These are phyloP conservation scores for Phytophthora lateralis DNA, from an alignment of 352 stramenopile genomes.

Conservation along the genomic window DNA sequence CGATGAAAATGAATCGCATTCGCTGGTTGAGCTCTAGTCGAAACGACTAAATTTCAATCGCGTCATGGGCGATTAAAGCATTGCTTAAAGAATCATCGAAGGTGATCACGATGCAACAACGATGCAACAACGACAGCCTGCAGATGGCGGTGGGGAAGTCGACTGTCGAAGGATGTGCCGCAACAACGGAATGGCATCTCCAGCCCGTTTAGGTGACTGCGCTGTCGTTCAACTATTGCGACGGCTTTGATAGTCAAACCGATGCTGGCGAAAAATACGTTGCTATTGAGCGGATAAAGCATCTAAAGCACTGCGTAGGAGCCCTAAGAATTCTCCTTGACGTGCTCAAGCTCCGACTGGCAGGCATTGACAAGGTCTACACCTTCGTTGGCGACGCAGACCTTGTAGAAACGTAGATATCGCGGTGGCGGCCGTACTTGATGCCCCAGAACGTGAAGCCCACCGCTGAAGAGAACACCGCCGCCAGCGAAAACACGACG, in stretches of 20 bases:
- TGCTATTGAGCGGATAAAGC: background rate
- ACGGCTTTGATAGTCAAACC: background rate
- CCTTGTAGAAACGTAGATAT: conserved; percentile 34
- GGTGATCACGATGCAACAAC: conserved; percentile 23
- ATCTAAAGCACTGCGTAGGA: background rate
- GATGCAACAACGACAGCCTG: background rate
- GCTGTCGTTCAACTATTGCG: background rate
- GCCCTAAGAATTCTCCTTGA: background rate
- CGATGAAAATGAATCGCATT: background rate
- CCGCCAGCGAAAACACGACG: conserved; percentile 55
- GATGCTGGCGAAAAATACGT: background rate
- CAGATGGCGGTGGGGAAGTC: conserved; percentile 15
- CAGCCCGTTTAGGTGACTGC: background rate
- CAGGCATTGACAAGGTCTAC: background rate
- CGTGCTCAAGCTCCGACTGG: background rate
- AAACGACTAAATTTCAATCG: conserved; percentile 17
- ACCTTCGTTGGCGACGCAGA: conserved; percentile 12
- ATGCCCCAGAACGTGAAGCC: conserved; percentile 59
- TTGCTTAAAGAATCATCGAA: too few relatives aligned
- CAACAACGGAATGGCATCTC: conserved; percentile 8
- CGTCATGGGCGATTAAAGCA: conserved; percentile 7
- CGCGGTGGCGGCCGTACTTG: conserved; percentile 48
- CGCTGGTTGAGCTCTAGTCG: conserved; percentile 9
- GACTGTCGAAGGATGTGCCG: conserved; percentile 24
- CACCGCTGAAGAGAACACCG: conserved; percentile 50